Evolutionary conservation across 2,329 filamentous ascomycete species (phyloP), one percentile per base, ranked within the genome.

Genomic region (Hypoxylon sp.): DNA sequence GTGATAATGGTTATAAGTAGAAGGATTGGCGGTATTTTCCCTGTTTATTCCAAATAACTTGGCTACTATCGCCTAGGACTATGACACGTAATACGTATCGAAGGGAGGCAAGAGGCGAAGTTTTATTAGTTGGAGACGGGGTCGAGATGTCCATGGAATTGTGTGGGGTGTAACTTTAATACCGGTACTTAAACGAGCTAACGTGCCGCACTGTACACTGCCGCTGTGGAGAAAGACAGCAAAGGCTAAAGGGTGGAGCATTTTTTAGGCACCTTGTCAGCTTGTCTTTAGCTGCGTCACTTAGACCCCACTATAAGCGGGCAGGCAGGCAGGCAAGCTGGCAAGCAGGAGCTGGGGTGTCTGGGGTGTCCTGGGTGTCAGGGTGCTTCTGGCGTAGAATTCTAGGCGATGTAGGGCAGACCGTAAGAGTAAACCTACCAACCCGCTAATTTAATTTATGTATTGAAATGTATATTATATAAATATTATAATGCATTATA

Each of bases 201-300:
- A 60, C 25, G 25, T 63, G 59, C 58, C 59, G 63, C 59, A 63
- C 59, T 63, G 54, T 54, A 59, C 59, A 63, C 59, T 63, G 54
- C 54, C 54, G 63, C 50, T 55, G 37, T 63, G 53, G 63, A n/a
- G 45, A 43, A 25, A 37, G 16, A 12, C 50, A 39, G 45, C n/a
- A 47, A 29, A 29, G 14, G 14, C 37, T 39, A 55, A 11, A 51
- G 14, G 29, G 47, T 54, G 64, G 63, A 62, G 61, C 57, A 63
- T 69, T 67, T 63, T n/a, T 46, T 48, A 59, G 57, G 61, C 14
- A 65, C 65, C 47, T 48, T 61, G 53, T 57, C n/a, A n/a, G n/a
- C n/a, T n/a, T n/a, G n/a, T n/a, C n/a, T 39, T 43, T 68, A 68
- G 60, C 60, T 67, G 59, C 56, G 52, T 63, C 67, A 64, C 56